Conservation (phyloP, 1,284 basidiomycete genomes). For the Trichosporon asahii region DNA sequence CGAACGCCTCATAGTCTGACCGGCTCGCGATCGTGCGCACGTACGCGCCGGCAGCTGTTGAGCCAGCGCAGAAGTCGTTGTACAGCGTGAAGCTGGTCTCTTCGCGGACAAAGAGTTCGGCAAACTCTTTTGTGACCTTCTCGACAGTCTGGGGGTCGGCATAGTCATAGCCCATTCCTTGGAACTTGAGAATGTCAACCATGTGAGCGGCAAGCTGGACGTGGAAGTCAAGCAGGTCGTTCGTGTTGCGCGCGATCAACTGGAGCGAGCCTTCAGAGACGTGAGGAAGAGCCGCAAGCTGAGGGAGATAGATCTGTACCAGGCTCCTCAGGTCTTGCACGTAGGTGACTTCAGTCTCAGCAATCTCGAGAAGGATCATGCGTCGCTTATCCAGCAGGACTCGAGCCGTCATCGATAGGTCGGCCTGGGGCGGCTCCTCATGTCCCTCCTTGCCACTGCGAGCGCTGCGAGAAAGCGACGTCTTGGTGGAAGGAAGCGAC, state of each 20-base stretch:
- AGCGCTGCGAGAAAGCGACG: conserved; percentile 47
- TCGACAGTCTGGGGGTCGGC: conserved; percentile 43
- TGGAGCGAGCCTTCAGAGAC: conserved; percentile 45
- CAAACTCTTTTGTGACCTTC: conserved; percentile 59
- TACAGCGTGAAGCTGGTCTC: conserved; percentile 72
- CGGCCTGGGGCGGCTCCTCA: conserved; percentile 9
- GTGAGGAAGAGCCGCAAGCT: conserved; percentile 50
- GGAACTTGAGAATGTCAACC: conserved; percentile 58
- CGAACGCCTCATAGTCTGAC: conserved; percentile 74
- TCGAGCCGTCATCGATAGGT: conserved; percentile 25
- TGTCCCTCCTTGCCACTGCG: conserved; percentile 46
- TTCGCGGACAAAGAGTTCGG: conserved; percentile 64
- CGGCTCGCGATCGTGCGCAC: conserved; percentile 60
- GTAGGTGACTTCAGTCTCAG: conserved; percentile 78
- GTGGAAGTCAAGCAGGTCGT: conserved; percentile 69
- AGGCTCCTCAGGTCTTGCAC: conserved; percentile 70
- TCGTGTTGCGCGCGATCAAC: conserved; percentile 65
- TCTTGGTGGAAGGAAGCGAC: conserved; percentile 49
- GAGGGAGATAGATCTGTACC: conserved; percentile 58
- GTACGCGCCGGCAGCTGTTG: conserved; percentile 71
- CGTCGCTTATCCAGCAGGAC: conserved; percentile 35
- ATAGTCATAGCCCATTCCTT: conserved; percentile 55
- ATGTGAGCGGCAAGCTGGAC: conserved; percentile 58
- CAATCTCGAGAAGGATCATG: conserved; percentile 61
- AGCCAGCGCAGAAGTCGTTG: conserved; percentile 76